Percentiles rank a stretch among this genome's conserved stretches.
phyloP scores from a whole-genome alignment of 495 filamentous ascomycete species.

The Cairneyella variabilis region DNA sequence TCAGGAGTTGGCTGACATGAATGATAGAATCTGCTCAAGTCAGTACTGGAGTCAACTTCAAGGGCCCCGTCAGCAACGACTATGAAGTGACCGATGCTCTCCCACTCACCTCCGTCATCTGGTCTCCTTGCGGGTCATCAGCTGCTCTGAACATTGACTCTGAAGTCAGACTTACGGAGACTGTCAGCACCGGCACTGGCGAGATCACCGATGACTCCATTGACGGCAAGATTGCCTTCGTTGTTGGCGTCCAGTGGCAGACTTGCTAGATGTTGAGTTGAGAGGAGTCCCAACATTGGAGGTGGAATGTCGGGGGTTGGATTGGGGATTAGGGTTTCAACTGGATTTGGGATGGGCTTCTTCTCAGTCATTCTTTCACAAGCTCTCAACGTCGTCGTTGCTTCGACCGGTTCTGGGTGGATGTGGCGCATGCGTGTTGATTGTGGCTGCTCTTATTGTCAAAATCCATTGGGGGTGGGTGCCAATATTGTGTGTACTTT shows the following conservation, averaged over 20 bases:
- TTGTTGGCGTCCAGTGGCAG: slow-evolving; percentile 29
- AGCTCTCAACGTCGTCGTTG: too few species aligned
- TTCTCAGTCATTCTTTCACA: neutral
- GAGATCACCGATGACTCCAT: slow-evolving; percentile 35
- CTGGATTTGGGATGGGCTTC: neutral
- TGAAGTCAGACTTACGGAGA: slow-evolving; percentile 30
- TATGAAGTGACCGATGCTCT: slow-evolving; percentile 33
- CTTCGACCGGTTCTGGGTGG: neutral
- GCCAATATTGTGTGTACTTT: too few species aligned
- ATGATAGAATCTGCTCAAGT: slow-evolving; percentile 30
- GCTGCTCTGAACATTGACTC: slow-evolving; percentile 37
- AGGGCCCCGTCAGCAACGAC: slow-evolving; percentile 29
- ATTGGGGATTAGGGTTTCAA: too few species aligned
- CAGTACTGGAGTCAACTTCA: slow-evolving; percentile 32
- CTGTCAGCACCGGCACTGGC: slow-evolving; percentile 24
- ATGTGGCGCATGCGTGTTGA: neutral
- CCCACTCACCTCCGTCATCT: slow-evolving; percentile 30
- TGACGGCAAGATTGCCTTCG: slow-evolving; percentile 33
- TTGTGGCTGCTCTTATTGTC: neutral
- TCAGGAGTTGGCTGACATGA: slow-evolving; percentile 27
- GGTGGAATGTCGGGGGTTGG: neutral
- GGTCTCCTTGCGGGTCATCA: slow-evolving; percentile 28
- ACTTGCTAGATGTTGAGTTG: slow-evolving; percentile 13
- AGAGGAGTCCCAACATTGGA: too few species aligned
- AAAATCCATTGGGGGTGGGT: too few species aligned